These are phyloP conservation scores for Fusarium continuum DNA, from an alignment of 2,329 filamentous ascomycete genomes.

Conservation along the genomic window DNA sequence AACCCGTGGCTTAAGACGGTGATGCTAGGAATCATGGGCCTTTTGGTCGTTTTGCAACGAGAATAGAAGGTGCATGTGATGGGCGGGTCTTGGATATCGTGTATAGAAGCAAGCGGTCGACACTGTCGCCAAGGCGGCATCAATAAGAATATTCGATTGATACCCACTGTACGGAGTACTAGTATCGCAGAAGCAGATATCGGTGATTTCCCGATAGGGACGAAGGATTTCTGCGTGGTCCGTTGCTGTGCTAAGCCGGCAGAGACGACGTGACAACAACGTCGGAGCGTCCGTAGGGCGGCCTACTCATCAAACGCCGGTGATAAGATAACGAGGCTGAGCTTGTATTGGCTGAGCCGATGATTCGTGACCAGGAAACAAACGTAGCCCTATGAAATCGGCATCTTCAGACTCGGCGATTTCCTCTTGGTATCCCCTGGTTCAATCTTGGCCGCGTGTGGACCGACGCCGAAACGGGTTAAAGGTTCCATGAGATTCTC, in stretches of 20 bases:
- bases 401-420: conserved; percentile 20
- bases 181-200: conserved; percentile 8
- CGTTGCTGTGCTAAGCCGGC: conserved; percentile 10
- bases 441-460: conserved; percentile 13
- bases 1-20: conserved; percentile 97
- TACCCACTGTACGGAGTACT: conserved; percentile 24
- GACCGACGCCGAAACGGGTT: conserved; percentile 27
- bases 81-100: not conserved
- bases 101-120: not conserved
- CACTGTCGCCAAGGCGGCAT: not conserved
- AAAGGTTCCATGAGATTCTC: not conserved
- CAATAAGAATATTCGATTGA: conserved; percentile 13
- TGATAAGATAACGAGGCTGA: not conserved
- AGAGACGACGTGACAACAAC: conserved; percentile 6
- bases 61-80: conserved; percentile 63
- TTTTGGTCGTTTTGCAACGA: conserved; percentile 90
- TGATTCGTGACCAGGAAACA: conserved; percentile 1
- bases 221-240: not conserved
- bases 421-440: conserved; percentile 24
- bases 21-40: conserved; percentile 92
- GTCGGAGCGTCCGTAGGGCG: not conserved
- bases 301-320: not conserved
- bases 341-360: not conserved
- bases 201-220: conserved; percentile 12
- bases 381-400: conserved; percentile 17